phyloP scores from a whole-genome alignment of 1,284 basidiomycete species.

The Fomitopsis betulina region DNA sequence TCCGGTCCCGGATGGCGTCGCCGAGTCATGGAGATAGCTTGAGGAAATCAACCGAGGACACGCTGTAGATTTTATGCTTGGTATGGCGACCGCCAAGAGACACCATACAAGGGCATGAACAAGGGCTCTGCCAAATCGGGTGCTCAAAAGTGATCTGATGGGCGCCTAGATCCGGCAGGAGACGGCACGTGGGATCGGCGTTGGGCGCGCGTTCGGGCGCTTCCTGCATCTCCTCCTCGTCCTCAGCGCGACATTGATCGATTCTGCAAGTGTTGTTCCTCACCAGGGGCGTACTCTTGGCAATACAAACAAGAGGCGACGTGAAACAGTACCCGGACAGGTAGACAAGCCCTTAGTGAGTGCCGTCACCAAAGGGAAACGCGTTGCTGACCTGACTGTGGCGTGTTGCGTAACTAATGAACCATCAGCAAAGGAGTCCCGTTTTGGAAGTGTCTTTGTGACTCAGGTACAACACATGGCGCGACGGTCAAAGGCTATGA shows the following conservation, averaged over 20 bases:
- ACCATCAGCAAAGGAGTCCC: neutral
- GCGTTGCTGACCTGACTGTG: neutral
- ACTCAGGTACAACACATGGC: neutral
- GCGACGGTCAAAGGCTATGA: neutral
- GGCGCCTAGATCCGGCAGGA: neutral
- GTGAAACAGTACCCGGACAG: too few species aligned
- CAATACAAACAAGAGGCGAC: too few species aligned
- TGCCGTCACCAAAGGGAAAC: neutral
- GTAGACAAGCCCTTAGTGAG: neutral
- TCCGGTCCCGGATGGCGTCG: too few species aligned
- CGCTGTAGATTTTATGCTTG: too few species aligned
- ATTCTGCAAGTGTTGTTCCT: too few species aligned
- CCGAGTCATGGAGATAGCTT: too few species aligned
- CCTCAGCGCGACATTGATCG: neutral
- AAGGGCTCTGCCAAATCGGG: too few species aligned
- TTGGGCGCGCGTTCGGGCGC: neutral
- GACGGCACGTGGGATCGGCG: neutral
- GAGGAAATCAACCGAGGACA: too few species aligned
- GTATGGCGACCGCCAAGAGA: too few species aligned
- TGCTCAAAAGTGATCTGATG: neutral
- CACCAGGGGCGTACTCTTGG: too few species aligned
- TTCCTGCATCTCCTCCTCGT: neutral
- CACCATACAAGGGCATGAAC: too few species aligned
- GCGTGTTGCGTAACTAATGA: neutral
- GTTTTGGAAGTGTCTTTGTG: neutral